Evolutionary conservation across 2,329 filamentous ascomycete species (phyloP).

Genomic region (Colletotrichum sp.): DNA sequence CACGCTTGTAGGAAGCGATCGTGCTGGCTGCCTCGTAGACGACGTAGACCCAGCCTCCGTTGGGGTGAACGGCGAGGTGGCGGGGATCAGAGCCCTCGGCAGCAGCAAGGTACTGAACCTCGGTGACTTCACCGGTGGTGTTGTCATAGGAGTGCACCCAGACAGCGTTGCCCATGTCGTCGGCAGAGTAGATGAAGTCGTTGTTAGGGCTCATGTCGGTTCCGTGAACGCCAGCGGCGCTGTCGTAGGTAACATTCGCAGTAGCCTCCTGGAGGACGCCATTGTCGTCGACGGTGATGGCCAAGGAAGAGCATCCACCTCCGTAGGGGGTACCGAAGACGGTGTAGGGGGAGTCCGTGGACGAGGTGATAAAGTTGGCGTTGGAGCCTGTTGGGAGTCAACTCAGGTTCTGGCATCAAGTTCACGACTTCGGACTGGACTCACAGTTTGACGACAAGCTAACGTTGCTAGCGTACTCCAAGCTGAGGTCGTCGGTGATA

Average conservation of each 20-base stretch:
- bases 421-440: neutral
- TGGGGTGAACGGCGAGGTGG: constrained; percentile 32
- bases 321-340: constrained; percentile 27
- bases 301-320: constrained; percentile 23
- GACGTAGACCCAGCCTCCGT: constrained; percentile 31
- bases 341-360: constrained; percentile 21
- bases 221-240: constrained; percentile 30
- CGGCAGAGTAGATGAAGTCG: constrained; percentile 33
- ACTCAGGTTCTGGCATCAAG: neutral
- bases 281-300: constrained; percentile 26
- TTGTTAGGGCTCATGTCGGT: constrained; percentile 22
- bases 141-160: constrained; percentile 31
- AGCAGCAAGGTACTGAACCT: constrained; percentile 25
- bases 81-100: constrained; percentile 26
- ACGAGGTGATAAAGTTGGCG: constrained; percentile 25
- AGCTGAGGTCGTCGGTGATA: constrained; percentile 5
- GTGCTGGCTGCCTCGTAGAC: constrained; percentile 29
- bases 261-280: constrained; percentile 19
- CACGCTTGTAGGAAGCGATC: constrained; percentile 29
- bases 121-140: constrained; percentile 19
- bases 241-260: constrained; percentile 25
- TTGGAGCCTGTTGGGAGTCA: neutral
- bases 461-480: constrained; percentile 5
- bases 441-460: constrained; percentile 18
- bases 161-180: constrained; percentile 34